A percentile compares a stretch with the other conserved stretches of the same genome.
Evolutionary conservation across 2,329 filamentous ascomycete species (phyloP).

Genomic region (Clarireedia homoeocarpa): DNA sequence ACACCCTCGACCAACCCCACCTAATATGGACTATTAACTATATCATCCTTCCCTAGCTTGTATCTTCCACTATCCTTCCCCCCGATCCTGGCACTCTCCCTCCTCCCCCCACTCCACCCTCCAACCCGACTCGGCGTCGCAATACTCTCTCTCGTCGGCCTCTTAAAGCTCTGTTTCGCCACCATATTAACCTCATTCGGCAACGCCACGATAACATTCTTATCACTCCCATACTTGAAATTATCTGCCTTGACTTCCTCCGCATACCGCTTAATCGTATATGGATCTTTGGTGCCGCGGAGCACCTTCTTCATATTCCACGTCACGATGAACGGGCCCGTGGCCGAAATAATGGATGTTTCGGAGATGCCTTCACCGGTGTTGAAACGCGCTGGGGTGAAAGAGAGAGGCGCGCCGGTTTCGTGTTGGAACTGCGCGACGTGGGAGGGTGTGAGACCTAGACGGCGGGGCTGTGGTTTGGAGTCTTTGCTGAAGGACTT

Average conservation of each 20-base stretch:
- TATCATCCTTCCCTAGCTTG: slow-evolving; percentile 71
- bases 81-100: slow-evolving; percentile 41
- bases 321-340: slow-evolving; percentile 91
- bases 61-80: slow-evolving; percentile 52
- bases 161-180: slow-evolving; percentile 73
- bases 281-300: slow-evolving; percentile 73
- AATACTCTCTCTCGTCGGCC: slow-evolving; percentile 89
- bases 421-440: slow-evolving; percentile 97
- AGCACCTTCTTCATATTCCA: slow-evolving; percentile 93
- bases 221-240: slow-evolving; percentile 94
- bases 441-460: slow-evolving; percentile 82
- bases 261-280: slow-evolving; percentile 91
- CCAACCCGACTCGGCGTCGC: slow-evolving; percentile 40
- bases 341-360: slow-evolving; percentile 93
- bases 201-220: slow-evolving; percentile 94
- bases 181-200: slow-evolving; percentile 99
- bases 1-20: neutral
- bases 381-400: slow-evolving; percentile 92
- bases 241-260: slow-evolving; percentile 98
- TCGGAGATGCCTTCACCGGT: slow-evolving; percentile 73
- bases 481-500: slow-evolving; percentile 84
- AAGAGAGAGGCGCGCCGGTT: slow-evolving; percentile 76
- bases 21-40: slow-evolving; percentile 65
- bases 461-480: slow-evolving; percentile 86
- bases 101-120: slow-evolving; percentile 40